Evolutionary conservation across 164 flowering plant genomes (phyloP).

Genomic region (Chimonanthus salicifolius): DNA sequence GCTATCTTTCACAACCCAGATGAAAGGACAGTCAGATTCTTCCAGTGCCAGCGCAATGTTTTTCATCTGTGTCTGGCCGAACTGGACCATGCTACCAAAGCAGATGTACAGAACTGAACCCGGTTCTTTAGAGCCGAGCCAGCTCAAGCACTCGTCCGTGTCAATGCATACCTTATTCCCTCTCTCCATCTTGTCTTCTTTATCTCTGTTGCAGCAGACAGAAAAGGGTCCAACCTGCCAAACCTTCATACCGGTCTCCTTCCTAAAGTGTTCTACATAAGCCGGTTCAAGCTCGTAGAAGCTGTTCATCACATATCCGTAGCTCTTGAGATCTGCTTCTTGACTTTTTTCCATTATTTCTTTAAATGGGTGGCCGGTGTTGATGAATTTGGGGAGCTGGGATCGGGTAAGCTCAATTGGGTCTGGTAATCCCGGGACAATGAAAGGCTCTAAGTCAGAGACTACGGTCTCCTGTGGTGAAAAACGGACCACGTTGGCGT

Average conservation of each 20-base stretch:
- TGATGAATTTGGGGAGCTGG: conserved; percentile 4
- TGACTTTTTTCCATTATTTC: background rate
- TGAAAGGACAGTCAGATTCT: conserved; percentile 10
- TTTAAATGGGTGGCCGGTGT: background rate
- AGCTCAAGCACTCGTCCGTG: conserved; percentile 14
- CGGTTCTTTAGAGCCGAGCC: conserved; percentile 21
- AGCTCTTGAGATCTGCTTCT: conserved; percentile 11
- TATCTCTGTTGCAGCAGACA: conserved; percentile 12
- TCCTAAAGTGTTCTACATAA: conserved; percentile 16
- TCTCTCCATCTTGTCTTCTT: conserved; percentile 17
- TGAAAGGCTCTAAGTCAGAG: conserved; percentile 18
- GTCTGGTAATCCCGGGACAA: conserved; percentile 24
- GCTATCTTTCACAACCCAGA: conserved; percentile 4
- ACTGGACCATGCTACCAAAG: background rate
- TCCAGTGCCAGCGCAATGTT: conserved; percentile 47
- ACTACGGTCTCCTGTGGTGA: conserved; percentile 11
- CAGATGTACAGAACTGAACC: conserved; percentile 17
- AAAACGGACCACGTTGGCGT: background rate
- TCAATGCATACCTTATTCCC: conserved; percentile 13
- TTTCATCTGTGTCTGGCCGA: background rate
- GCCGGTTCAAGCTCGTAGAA: conserved; percentile 30
- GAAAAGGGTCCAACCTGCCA: conserved; percentile 37
- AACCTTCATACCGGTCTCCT: conserved; percentile 7
- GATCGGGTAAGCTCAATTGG: conserved; percentile 17
- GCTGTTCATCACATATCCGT: conserved; percentile 28